A percentile compares a stretch with the other conserved stretches of the same genome.
Conservation (phyloP, 306 rosid species). For the Rubus idaeus region DNA sequence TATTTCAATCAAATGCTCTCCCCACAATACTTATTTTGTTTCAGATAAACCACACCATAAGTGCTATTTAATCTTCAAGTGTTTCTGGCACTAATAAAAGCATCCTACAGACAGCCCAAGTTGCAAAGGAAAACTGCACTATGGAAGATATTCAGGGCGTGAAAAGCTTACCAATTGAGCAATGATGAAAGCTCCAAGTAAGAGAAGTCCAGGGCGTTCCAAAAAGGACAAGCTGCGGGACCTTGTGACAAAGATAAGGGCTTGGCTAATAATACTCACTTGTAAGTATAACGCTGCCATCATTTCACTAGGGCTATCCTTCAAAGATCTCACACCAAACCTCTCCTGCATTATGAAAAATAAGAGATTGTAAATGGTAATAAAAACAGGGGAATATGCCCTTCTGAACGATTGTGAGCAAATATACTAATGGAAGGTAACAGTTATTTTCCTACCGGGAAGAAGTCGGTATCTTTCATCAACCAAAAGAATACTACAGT, state of each 20-base stretch:
- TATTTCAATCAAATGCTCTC: neutral
- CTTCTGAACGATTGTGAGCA: neutral
- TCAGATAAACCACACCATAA: neutral
- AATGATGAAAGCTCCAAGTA: conserved; percentile 71
- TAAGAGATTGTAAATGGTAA: neutral
- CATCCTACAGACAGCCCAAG: neutral
- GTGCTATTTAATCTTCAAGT: neutral
- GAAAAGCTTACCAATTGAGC: conserved; percentile 81
- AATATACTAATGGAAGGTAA: neutral
- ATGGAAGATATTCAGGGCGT: neutral
- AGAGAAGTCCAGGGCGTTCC: conserved; percentile 93
- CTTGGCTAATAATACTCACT: conserved; percentile 98
- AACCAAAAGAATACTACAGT: conserved; percentile 93
- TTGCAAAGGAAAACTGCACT: neutral
- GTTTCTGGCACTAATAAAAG: neutral
- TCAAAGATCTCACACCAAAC: conserved; percentile 51
- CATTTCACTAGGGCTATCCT: conserved; percentile 39
- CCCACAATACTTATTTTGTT: neutral
- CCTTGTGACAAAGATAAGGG: conserved; percentile 91
- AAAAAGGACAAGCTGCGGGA: conserved; percentile 92
- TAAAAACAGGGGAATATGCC: neutral
- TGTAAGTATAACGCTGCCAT: conserved; percentile 98
- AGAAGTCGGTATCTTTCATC: conserved; percentile 63
- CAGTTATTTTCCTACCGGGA: conserved; percentile 51
- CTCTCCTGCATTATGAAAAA: conserved; percentile 50